Conservation (phyloP, 2,329 filamentous ascomycete genomes). For the Clarireedia sp. region DNA sequence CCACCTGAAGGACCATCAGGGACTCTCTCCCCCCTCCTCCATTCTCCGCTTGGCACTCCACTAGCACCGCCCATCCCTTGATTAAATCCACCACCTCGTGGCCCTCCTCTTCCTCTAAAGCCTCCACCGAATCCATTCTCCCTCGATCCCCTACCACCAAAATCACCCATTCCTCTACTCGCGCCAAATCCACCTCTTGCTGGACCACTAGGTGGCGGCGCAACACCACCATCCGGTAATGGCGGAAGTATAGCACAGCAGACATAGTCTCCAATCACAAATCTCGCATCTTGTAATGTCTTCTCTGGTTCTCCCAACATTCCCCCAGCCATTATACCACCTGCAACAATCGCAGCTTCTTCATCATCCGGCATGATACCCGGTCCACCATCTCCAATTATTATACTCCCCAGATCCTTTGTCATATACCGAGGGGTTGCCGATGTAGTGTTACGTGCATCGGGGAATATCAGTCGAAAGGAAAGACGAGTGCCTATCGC, state of each 20-base stretch:
- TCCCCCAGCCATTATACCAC: slow-evolving; percentile 27
- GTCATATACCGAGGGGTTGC: slow-evolving; percentile 57
- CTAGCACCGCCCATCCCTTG: slow-evolving; percentile 30
- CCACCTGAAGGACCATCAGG: slow-evolving; percentile 41
- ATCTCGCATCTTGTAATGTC: slow-evolving; percentile 68
- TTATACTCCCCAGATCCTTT: slow-evolving; percentile 75
- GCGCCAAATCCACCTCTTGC: slow-evolving; percentile 32
- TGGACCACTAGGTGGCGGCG: slow-evolving; percentile 46
- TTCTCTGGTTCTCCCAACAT: slow-evolving; percentile 57
- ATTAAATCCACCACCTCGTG: slow-evolving; percentile 33
- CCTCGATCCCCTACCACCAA: slow-evolving; percentile 31
- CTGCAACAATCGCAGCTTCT: slow-evolving; percentile 28
- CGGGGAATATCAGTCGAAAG: slow-evolving; percentile 80
- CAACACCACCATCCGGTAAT: slow-evolving; percentile 64
- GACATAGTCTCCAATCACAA: slow-evolving; percentile 85
- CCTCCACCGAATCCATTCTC: slow-evolving; percentile 30
- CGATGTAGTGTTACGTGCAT: slow-evolving; percentile 34
- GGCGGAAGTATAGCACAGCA: slow-evolving; percentile 75
- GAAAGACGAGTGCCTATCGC: slow-evolving; percentile 76
- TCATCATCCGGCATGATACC: slow-evolving; percentile 34
- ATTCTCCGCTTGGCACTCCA: slow-evolving; percentile 46
- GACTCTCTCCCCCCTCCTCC: slow-evolving; percentile 57
- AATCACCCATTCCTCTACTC: slow-evolving; percentile 31
- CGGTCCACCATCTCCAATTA: slow-evolving; percentile 56
- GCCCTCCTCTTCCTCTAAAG: slow-evolving; percentile 30